Evolutionary conservation across 441 rosid species (phyloP).

Genomic region (Aquilaria agallochum): DNA sequence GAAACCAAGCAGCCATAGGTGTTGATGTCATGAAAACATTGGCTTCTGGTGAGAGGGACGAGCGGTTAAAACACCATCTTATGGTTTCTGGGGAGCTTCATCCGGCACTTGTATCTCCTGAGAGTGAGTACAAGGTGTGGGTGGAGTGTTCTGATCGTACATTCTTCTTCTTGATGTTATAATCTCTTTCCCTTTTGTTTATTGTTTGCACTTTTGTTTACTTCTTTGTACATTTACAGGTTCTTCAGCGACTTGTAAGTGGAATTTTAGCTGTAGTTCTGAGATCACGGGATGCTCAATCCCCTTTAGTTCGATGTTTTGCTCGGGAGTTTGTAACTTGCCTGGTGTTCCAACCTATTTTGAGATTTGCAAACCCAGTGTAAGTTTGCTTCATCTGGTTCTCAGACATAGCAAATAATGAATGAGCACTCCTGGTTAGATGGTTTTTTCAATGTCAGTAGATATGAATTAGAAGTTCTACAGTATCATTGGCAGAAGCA

Average conservation of each 20-base stretch:
- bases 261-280: constrained; percentile 78
- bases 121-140: constrained; percentile 98
- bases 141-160: constrained; percentile 28
- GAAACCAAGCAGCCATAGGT: constrained; percentile 82
- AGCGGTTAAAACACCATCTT: constrained; percentile 78
- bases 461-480: too few relatives aligned
- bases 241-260: constrained; percentile 69
- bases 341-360: constrained; percentile 79
- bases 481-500: too few relatives aligned
- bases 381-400: constrained; percentile 32
- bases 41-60: constrained; percentile 87
- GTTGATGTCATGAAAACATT: constrained; percentile 81
- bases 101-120: constrained; percentile 81
- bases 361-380: constrained; percentile 78
- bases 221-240: constrained; percentile 27
- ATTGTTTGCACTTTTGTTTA: constrained; percentile 4
- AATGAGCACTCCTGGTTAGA: neutral
- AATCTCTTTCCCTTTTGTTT: constrained; percentile 10
- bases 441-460: too few relatives aligned
- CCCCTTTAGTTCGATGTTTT: constrained; percentile 74
- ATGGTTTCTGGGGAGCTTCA: constrained; percentile 81
- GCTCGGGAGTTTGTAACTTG: constrained; percentile 92
- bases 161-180: constrained; percentile 9
- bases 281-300: constrained; percentile 78
- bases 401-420: neutral